Percentiles rank a stretch among this genome's conserved stretches.
Conservation (phyloP, 495 filamentous ascomycete genomes). For the Neurospora sp. region DNA sequence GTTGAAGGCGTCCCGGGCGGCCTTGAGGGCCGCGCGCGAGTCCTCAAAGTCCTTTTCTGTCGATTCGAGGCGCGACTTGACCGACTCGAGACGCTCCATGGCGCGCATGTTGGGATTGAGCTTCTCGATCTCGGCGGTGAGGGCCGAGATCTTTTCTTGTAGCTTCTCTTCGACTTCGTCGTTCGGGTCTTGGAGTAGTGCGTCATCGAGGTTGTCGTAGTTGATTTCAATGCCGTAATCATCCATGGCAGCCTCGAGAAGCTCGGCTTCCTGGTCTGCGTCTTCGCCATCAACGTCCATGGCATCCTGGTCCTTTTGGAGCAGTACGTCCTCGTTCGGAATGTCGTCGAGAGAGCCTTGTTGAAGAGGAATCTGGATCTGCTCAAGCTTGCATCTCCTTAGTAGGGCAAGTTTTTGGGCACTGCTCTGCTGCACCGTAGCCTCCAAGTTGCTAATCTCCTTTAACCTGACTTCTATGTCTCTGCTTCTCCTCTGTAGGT, state of each 20-base stretch:
- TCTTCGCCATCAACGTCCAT: conserved; percentile 72
- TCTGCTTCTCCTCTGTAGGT: conserved; percentile 74
- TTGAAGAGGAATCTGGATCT: conserved; percentile 74
- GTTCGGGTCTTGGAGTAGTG: conserved; percentile 61
- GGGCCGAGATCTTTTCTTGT: conserved; percentile 60
- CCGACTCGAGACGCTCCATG: conserved; percentile 79
- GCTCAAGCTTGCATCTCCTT: conserved; percentile 84
- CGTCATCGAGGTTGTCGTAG: conserved; percentile 78
- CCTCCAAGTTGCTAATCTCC: conserved; percentile 66
- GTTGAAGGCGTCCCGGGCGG: conserved; percentile 73
- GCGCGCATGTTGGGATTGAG: conserved; percentile 94
- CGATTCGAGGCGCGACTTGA: conserved; percentile 69
- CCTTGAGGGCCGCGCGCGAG: conserved; percentile 59
- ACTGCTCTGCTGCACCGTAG: conserved; percentile 71
- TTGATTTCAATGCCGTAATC: conserved; percentile 91
- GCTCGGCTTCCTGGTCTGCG: conserved; percentile 50
- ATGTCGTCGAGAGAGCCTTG: conserved; percentile 76
- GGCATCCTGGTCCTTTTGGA: conserved; percentile 60
- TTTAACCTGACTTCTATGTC: conserved; percentile 72
- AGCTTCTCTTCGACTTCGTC: conserved; percentile 69
- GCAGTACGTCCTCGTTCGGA: conserved; percentile 71
- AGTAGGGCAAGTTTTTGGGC: conserved; percentile 74
- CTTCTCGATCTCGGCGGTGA: conserved; percentile 75
- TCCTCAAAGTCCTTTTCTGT: conserved; percentile 87
- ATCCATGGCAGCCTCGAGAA: conserved; percentile 45